Evolutionary conservation across 2,329 filamentous ascomycete species (phyloP), one percentile per base, ranked within the genome.

Genomic region (Bimuria novae-zelandiae): DNA sequence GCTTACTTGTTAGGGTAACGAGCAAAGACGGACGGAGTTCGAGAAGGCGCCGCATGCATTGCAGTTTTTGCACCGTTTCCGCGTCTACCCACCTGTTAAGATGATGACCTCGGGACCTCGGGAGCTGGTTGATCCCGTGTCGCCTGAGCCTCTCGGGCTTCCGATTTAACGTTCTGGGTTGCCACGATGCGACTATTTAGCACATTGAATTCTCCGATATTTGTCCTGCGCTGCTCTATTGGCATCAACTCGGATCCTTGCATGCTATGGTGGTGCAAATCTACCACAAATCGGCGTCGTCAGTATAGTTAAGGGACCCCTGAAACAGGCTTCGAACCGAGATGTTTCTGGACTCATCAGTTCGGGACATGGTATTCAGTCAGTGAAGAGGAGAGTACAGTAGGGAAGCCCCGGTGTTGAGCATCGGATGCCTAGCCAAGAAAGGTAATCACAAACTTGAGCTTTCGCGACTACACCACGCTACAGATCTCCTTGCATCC

Each of bases 31-130:
- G 51, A 49, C 56, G 53, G 52, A 57, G 62, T 69, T 69, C 67
- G 56, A 64, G 67, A 70, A 68, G 61, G 51, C 60, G 62, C 62
- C 64, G 59, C 64, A 56, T 25, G 60, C 46, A 32, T 17, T 42
- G 29, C 21, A n/a, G n/a, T 39, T 36, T 49, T 40, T 48, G 19
- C 12, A 50, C 33, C 51, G 11, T 49, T 47, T 33, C 17, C 8
- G 8, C 14, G 14, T 16, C n/a, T n/a, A n/a, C 14, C 16, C 33
- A n/a, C 33, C 14, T 17, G 33, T 36, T n/a, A 16, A 36, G n/a
- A 16, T n/a, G 33, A 36, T 16, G n/a, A 16, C 10, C 8, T 16
- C n/a, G 16, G 33, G 2, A 36, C 16, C 8, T 47, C 16, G 30
- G 42, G n/a, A n/a, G n/a, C n/a, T n/a, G n/a, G n/a, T n/a, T n/a